These are phyloP conservation scores for Orbilia blumenaviensis DNA, from an alignment of 2,329 filamentous ascomycete genomes.

Conservation along the genomic window DNA sequence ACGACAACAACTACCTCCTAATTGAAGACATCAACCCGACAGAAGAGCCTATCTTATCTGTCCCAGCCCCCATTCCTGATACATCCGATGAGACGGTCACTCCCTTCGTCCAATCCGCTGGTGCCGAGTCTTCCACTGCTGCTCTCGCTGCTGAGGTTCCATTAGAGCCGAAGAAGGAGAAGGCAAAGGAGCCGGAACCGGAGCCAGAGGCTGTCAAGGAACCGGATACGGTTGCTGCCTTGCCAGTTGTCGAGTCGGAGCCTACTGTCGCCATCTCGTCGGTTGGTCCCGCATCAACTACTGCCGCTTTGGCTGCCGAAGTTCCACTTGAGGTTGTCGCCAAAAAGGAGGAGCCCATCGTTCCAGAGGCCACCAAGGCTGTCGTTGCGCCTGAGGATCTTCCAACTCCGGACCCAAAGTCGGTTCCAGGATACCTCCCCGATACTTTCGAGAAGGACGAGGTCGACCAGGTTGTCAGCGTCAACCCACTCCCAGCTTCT, in stretches of 20 bases:
- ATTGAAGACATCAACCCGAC: slow-evolving; percentile 71
- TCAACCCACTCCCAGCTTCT: slow-evolving; percentile 72
- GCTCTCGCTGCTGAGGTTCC: slow-evolving; percentile 74
- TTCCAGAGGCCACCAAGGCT: slow-evolving; percentile 75
- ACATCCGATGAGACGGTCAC: slow-evolving; percentile 15
- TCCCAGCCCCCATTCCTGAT: slow-evolving; percentile 61
- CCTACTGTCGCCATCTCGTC: slow-evolving; percentile 68
- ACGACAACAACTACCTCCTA: slow-evolving; percentile 90
- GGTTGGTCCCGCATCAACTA: slow-evolving; percentile 75
- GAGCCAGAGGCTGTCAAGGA: slow-evolving; percentile 57
- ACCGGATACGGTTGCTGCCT: slow-evolving; percentile 54
- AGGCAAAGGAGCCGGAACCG: slow-evolving; percentile 60
- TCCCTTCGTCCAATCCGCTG: slow-evolving; percentile 58
- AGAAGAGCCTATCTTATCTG: slow-evolving; percentile 61
- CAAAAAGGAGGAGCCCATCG: slow-evolving; percentile 55
- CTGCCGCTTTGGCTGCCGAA: slow-evolving; percentile 73
- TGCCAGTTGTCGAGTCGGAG: slow-evolving; percentile 21
- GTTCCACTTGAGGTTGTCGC: slow-evolving; percentile 70
- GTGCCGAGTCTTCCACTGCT: slow-evolving; percentile 75
- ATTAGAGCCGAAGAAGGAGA: slow-evolving; percentile 66
- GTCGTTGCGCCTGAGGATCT: slow-evolving; percentile 64
- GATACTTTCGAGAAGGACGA: slow-evolving; percentile 61
- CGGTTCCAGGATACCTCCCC: slow-evolving; percentile 75
- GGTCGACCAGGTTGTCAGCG: slow-evolving; percentile 64
- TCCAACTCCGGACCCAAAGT: slow-evolving; percentile 56